These are phyloP conservation scores for Phytopythium sindhum DNA, from an alignment of 352 stramenopile species.

Conservation along the genomic window DNA sequence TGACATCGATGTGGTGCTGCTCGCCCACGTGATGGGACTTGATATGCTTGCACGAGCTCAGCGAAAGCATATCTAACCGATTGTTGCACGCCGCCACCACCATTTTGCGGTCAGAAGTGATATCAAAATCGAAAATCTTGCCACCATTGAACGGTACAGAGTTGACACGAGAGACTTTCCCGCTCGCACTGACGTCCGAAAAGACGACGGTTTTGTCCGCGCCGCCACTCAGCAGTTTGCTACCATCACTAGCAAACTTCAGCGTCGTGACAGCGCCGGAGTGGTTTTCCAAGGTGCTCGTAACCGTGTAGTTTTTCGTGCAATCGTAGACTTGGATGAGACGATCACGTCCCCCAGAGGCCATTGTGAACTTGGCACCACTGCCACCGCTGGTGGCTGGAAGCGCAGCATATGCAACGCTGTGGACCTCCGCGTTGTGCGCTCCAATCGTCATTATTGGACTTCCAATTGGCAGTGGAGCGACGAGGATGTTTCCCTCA, in stretches of 20 bases:
- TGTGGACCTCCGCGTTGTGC: slow-evolving; percentile 77
- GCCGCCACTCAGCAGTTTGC: slow-evolving; percentile 58
- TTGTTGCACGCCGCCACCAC: slow-evolving; percentile 78
- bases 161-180: slow-evolving; percentile 41
- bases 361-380: slow-evolving; percentile 37
- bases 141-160: slow-evolving; percentile 47
- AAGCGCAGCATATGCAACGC: slow-evolving; percentile 42
- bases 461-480: slow-evolving; percentile 35
- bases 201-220: slow-evolving; percentile 76
- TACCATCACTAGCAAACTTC: slow-evolving; percentile 69
- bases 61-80: slow-evolving; percentile 66
- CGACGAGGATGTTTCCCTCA: slow-evolving; percentile 59
- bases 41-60: slow-evolving; percentile 60
- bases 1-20: slow-evolving; percentile 66
- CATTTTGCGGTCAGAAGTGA: slow-evolving; percentile 70
- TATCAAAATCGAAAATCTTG: slow-evolving; percentile 73
- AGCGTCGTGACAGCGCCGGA: slow-evolving; percentile 61
- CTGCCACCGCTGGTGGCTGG: neutral
- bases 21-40: slow-evolving; percentile 64
- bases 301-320: slow-evolving; percentile 20
- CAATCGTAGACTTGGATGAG: slow-evolving; percentile 83
- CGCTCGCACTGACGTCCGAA: slow-evolving; percentile 35
- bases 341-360: slow-evolving; percentile 71
- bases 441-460: slow-evolving; percentile 36
- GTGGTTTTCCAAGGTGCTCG: slow-evolving; percentile 77